phyloP scores from a whole-genome alignment of 2,329 filamentous ascomycete genomes.

The Cladosporium velox region DNA sequence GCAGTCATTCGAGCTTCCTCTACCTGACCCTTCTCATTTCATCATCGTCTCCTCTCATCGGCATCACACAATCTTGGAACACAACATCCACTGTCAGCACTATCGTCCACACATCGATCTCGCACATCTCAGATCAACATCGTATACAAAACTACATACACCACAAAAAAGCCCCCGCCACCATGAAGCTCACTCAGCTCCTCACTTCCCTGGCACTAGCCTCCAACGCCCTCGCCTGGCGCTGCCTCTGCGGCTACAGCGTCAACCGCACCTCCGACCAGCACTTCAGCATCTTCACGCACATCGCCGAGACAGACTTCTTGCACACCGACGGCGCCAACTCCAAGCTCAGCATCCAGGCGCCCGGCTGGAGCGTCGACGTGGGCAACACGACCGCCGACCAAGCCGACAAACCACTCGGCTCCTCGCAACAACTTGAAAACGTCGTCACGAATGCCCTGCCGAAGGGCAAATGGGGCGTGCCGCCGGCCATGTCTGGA shows the following conservation, averaged over 20 bases:
- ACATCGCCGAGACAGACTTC: constrained; percentile 70
- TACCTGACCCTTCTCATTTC: background rate
- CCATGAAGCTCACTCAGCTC: background rate
- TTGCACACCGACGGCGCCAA: constrained; percentile 42
- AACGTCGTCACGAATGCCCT: constrained; percentile 62
- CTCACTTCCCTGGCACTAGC: background rate
- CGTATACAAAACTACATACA: background rate
- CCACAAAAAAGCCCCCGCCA: background rate
- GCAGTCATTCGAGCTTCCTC: background rate
- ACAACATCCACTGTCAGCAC: background rate
- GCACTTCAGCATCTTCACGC: constrained; percentile 60
- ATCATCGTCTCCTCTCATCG: background rate
- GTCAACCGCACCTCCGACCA: constrained; percentile 50
- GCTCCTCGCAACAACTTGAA: constrained; percentile 60
- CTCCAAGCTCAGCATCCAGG: constrained; percentile 37
- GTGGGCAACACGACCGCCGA: constrained; percentile 64
- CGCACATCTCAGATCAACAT: background rate
- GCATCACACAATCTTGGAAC: background rate
- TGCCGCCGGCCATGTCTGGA: constrained; percentile 45
- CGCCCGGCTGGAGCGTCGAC: constrained; percentile 64
- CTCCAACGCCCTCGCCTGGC: constrained; percentile 30
- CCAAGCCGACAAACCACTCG: constrained; percentile 63
- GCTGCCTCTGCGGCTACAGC: constrained; percentile 74
- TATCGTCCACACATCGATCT: background rate
- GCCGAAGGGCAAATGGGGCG: constrained; percentile 47